These are phyloP conservation scores for Luffa aegyptiaca DNA, from an alignment of 306 rosid species.

Conservation along the genomic window DNA sequence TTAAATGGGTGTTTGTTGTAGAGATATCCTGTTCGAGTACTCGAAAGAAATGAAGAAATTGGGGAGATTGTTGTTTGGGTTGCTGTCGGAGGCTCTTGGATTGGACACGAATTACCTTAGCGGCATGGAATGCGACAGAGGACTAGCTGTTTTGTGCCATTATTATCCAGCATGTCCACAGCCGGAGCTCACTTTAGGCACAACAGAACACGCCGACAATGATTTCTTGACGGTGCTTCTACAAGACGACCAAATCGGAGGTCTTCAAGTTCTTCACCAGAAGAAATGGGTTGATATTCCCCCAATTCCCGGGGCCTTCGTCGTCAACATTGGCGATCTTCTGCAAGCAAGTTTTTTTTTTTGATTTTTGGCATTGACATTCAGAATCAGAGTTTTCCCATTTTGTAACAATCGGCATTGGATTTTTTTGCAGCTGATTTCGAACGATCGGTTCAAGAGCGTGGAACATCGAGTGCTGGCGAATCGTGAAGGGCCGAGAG, in stretches of 20 bases:
- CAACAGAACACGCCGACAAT: slow-evolving; percentile 14
- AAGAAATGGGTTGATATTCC: slow-evolving; percentile 26
- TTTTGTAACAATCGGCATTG: neutral
- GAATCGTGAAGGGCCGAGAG: slow-evolving; percentile 15
- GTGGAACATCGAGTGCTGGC: slow-evolving; percentile 18
- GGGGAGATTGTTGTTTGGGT: slow-evolving; percentile 8
- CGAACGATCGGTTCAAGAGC: slow-evolving; percentile 21
- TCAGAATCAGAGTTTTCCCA: neutral
- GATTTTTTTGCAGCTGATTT: slow-evolving; percentile 12
- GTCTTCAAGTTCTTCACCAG: slow-evolving; percentile 20
- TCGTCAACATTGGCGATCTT: slow-evolving; percentile 28
- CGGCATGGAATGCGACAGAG: slow-evolving; percentile 15
- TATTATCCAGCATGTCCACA: slow-evolving; percentile 37
- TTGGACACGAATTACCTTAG: slow-evolving; percentile 13
- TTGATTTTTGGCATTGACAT: neutral
- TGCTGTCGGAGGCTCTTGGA: slow-evolving; percentile 12
- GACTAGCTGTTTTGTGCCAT: neutral
- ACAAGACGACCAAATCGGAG: slow-evolving; percentile 35
- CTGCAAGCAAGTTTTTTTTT: slow-evolving; percentile 19
- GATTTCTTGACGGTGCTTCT: slow-evolving; percentile 25
- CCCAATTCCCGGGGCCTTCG: slow-evolving; percentile 17
- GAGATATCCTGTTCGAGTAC: slow-evolving; percentile 18
- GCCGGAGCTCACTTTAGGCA: slow-evolving; percentile 31
- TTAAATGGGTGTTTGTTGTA: neutral
- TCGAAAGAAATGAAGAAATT: slow-evolving; percentile 8